Evolutionary conservation across 345 rosid genomes (phyloP), one percentile per base, ranked within the genome.

Genomic region (Dovyalis caffra): DNA sequence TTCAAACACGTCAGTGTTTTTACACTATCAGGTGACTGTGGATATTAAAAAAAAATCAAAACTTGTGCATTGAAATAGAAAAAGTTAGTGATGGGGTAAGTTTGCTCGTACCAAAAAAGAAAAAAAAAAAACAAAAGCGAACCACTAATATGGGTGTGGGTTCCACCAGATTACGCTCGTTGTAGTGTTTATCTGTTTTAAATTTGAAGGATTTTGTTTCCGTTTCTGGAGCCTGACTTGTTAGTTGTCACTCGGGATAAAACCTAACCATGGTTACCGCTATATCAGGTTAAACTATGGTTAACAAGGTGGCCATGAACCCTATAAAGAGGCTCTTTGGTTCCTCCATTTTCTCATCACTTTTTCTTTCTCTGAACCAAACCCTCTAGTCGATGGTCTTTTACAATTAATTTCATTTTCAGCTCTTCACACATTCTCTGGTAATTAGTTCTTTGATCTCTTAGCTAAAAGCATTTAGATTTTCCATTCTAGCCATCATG

Each of bases 211-310:
- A 65, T 28, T 21, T 63, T 28, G 35, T 32, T 25, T 29, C 53
- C 0, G 9, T 43, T 66, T 8, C 12, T 75, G 60, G 60, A 32
- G 2, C 64, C 64, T 64, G 11, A 60, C 71, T 74, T 74, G 18
- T 3, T 1, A 60, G 68, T 74, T 74, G 18, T 3, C 0, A 26
- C 2, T 43, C n/a, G 43, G 31, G 87, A 79, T 81, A 79, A 76
- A 37, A 77, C 28, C 16, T 81, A 76, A 87, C 88, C 84, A 65
- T 61, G 84, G 83, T 86, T 69, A 70, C 16, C 26, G 20, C 20
- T 25, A 47, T 68, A 56, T 29, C 7, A 14, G 20, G 66, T 75
- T 37, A 4, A 45, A 18, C n/a, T 10, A n/a, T 28, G 32, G 83
- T 80, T 80, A 76, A 43, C 31, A 25, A 35, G 71, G 1, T 25